A percentile compares a stretch with the other conserved stretches of the same genome.
phyloP scores from a whole-genome alignment of 2,329 filamentous ascomycete species.

The Colletotrichum sp. region DNA sequence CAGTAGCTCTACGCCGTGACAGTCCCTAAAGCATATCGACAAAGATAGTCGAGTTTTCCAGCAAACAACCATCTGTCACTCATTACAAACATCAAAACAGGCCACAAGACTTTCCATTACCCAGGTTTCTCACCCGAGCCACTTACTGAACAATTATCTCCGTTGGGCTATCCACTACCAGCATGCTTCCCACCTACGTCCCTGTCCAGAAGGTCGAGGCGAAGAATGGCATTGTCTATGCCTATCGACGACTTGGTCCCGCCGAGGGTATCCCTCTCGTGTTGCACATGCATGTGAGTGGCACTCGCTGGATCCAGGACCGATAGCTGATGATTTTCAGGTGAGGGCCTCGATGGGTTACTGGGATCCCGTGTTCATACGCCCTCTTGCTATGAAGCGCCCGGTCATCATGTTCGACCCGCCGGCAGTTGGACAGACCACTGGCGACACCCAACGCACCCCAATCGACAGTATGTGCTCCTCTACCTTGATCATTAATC shows the following conservation, averaged over 20 bases:
- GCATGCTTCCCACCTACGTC: neutral
- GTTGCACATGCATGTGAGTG: slow-evolving; percentile 8
- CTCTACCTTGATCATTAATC: neutral
- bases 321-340: neutral
- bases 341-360: slow-evolving; percentile 9
- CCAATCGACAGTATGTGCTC: neutral
- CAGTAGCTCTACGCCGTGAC: neutral
- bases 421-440: neutral
- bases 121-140: neutral
- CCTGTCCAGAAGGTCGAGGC: slow-evolving; percentile 4
- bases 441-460: neutral
- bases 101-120: neutral
- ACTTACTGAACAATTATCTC: neutral
- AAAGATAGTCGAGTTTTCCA: neutral
- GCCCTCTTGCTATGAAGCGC: neutral
- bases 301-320: neutral
- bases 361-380: slow-evolving; percentile 10
- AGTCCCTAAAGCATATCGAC: neutral
- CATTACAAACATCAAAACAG: neutral
- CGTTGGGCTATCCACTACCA: neutral
- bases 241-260: neutral
- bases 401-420: slow-evolving; percentile 16
- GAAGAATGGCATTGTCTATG: slow-evolving; percentile 2
- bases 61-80: neutral
- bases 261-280: slow-evolving; percentile 4